Conservation (phyloP, 345 rosid species). For the Rubroshorea leprosula region DNA sequence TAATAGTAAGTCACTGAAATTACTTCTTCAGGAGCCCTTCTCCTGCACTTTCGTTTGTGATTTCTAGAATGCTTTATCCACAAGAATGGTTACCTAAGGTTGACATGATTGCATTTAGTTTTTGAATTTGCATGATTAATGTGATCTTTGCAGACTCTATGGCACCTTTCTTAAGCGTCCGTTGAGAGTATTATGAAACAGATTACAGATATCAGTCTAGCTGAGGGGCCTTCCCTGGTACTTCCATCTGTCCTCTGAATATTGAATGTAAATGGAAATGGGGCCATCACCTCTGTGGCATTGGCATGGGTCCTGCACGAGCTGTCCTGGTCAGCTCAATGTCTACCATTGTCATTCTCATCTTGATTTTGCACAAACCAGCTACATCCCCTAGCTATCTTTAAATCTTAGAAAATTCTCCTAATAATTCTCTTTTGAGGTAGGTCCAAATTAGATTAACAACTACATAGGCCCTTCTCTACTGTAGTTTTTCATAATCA, state of each 20-base stretch:
- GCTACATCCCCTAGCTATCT: neutral
- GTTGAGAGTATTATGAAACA: neutral
- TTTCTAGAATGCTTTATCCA: neutral
- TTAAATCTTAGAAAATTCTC: neutral
- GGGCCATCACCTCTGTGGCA: neutral
- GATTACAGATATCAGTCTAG: neutral
- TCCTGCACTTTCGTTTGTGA: neutral
- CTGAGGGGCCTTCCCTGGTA: neutral
- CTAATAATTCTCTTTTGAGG: slow-evolving; percentile 8
- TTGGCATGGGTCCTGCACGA: neutral
- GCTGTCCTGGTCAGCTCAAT: neutral
- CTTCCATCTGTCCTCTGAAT: neutral
- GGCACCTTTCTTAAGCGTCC: neutral
- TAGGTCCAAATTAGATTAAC: slow-evolving; percentile 18
- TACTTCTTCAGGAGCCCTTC: too few species aligned
- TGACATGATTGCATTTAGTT: neutral
- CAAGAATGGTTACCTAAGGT: neutral
- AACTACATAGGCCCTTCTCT: slow-evolving; percentile 12
- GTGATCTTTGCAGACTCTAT: neutral
- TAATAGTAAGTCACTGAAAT: too few species aligned
- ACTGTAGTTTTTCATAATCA: slow-evolving; percentile 21
- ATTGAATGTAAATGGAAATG: too few species aligned
- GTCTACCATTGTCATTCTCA: neutral
- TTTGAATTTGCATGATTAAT: neutral
- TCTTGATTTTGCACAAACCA: neutral